Conservation (phyloP, 169 alveolate species). For the Theileria orientalis region DNA sequence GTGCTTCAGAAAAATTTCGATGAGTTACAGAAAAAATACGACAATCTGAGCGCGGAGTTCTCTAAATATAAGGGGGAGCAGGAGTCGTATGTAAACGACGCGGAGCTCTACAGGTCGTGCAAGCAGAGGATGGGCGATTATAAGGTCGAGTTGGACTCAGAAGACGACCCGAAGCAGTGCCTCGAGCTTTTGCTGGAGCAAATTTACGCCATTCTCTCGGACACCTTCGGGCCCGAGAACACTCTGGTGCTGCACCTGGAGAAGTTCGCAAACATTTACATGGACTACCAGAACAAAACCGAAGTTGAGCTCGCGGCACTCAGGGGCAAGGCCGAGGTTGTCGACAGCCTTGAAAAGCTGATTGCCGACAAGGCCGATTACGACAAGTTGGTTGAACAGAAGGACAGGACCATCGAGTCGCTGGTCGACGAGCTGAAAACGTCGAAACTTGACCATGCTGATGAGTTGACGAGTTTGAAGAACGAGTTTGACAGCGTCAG, state of each 20-base stretch:
- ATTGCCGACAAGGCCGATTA: conserved; percentile 40
- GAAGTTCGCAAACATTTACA: conserved; percentile 60
- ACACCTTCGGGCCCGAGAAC: conserved; percentile 64
- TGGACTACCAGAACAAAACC: conserved; percentile 35
- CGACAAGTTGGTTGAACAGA: conserved; percentile 42
- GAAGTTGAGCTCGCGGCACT: conserved; percentile 47
- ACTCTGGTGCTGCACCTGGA: conserved; percentile 43
- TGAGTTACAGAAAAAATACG: conserved; percentile 5
- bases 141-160: conserved; percentile 8
- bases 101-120: conserved; percentile 33
- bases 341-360: conserved; percentile 50
- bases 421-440: conserved; percentile 52
- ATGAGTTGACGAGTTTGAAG: conserved; percentile 20
- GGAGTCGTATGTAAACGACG: conserved; percentile 19
- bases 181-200: conserved; percentile 50
- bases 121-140: conserved; percentile 6
- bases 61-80: conserved; percentile 2
- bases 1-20: background rate
- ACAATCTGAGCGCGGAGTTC: conserved; percentile 8
- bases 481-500: conserved; percentile 11
- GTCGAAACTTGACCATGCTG: conserved; percentile 34
- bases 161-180: conserved; percentile 28
- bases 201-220: conserved; percentile 40
- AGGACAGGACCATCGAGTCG: conserved; percentile 43
- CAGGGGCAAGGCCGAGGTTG: conserved; percentile 52